A percentile compares a stretch with the other conserved stretches of the same genome.
Conservation (phyloP, 305 asterid species). For the Monarda citriodora region DNA sequence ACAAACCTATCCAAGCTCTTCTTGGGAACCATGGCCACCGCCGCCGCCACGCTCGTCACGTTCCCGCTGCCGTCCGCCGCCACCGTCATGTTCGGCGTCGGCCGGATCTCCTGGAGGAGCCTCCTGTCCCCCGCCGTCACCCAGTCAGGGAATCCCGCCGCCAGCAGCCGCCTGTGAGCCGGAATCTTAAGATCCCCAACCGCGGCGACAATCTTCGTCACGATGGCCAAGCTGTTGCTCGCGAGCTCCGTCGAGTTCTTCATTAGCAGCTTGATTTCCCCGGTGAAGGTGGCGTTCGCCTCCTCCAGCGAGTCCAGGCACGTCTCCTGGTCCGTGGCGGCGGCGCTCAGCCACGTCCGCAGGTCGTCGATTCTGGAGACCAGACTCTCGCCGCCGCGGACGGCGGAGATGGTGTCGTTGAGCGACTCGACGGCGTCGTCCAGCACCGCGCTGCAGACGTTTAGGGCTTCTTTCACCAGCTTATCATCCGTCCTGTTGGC, state of each 20-base stretch:
- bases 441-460: constrained; percentile 44
- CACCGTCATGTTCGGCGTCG: constrained; percentile 53
- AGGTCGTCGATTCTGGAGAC: constrained; percentile 37
- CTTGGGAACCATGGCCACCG: constrained; percentile 49
- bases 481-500: constrained; percentile 25
- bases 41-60: constrained; percentile 34
- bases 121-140: constrained; percentile 44
- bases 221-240: constrained; percentile 80
- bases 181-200: constrained; percentile 39
- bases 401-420: constrained; percentile 43
- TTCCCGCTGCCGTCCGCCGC: constrained; percentile 54
- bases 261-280: constrained; percentile 35
- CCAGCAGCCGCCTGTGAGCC: constrained; percentile 39
- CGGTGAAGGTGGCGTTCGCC: constrained; percentile 41
- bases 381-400: constrained; percentile 19
- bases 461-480: constrained; percentile 40
- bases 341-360: constrained; percentile 72
- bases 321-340: constrained; percentile 64
- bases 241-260: constrained; percentile 54
- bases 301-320: constrained; percentile 71
- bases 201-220: constrained; percentile 34
- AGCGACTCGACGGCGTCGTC: constrained; percentile 57
- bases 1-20: constrained; percentile 48
- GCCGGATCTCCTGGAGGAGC: constrained; percentile 38
- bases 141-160: constrained; percentile 52